Conservation (phyloP, 805 yeast species). For the Ogataea siamensis region DNA sequence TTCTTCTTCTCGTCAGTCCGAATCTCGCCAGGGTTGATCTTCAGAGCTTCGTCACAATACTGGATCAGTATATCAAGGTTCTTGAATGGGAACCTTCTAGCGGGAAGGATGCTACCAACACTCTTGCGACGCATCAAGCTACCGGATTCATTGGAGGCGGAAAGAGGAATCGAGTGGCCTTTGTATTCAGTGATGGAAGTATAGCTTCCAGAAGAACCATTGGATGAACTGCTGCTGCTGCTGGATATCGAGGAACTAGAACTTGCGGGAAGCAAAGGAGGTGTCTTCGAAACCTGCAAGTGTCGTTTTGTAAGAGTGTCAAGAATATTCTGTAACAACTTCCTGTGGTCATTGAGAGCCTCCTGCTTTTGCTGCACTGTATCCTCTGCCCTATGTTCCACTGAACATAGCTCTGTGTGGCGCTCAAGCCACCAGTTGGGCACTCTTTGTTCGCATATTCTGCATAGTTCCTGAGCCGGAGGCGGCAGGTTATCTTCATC, state of each 20-base stretch:
- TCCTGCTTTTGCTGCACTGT: slow-evolving; percentile 77
- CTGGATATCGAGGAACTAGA: slow-evolving; percentile 27
- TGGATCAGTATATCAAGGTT: slow-evolving; percentile 56
- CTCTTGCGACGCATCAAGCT: slow-evolving; percentile 36
- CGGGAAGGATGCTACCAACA: slow-evolving; percentile 41
- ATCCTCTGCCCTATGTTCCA: slow-evolving; percentile 81
- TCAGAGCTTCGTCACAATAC: slow-evolving; percentile 70
- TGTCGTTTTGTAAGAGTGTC: slow-evolving; percentile 37
- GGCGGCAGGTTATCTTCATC: slow-evolving; percentile 67
- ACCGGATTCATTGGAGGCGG: slow-evolving; percentile 23
- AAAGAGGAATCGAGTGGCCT: slow-evolving; percentile 46
- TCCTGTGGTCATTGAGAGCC: slow-evolving; percentile 65
- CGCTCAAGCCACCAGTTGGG: slow-evolving; percentile 96
- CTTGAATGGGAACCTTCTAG: slow-evolving; percentile 58
- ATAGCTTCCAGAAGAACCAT: slow-evolving; percentile 18
- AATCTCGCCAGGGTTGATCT: slow-evolving; percentile 70
- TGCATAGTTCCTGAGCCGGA: slow-evolving; percentile 81
- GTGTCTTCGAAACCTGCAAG: slow-evolving; percentile 12
- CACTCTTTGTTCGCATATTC: slow-evolving; percentile 87
- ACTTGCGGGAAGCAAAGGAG: slow-evolving; percentile 24
- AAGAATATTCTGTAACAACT: slow-evolving; percentile 43
- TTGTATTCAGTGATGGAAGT: slow-evolving; percentile 48
- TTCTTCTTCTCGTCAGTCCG: slow-evolving; percentile 25
- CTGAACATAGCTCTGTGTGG: slow-evolving; percentile 82
- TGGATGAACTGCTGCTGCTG: slow-evolving; percentile 17